Evolutionary conservation across 306 rosid species (phyloP), one percentile per base, ranked within the genome.

Genomic region (Acmispon strigosus): DNA sequence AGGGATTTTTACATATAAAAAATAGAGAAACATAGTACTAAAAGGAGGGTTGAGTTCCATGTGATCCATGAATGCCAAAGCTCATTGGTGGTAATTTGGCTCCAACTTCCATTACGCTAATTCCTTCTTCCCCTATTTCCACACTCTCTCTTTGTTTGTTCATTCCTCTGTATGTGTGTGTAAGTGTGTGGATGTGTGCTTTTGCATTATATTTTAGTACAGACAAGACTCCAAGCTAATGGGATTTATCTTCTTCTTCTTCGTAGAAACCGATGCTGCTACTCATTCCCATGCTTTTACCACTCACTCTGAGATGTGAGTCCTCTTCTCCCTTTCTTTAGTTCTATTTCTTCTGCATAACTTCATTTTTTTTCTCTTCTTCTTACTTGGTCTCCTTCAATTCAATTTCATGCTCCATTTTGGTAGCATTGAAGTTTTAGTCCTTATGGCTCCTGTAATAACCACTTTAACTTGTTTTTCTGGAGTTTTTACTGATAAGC

Each of bases 201-300:
- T 27, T 27, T 27, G 4, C 82, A 71, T 77, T 79, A 78, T 63
- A 55, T 68, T 79, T 32, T 32, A 32, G 24, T 54, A 45, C 86
- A 81, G 78, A 83, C 92, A 86, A 76, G 73, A 34, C 53, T 88
- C 90, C 87, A 82, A 84, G 22, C 84, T 60, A 65, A 83, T 83
- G 92, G 96, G 92, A 77, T 78, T 82, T 66, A 76, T 22, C 60
- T 76, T 48, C 82, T 70, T 51, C 71, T 70, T 34, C 66, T 66
- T 16, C 53, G 34, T 32, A 32, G 37, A 32, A 32, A 32, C 37
- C 37, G 37, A 5, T 32, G 37, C 37, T 32, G 7, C 37, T 32
- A 32, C 8, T 32, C 37, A 32, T 32, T 32, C 37, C 8, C 37
- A 6, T 66, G 8, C 59, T 67, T 56, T 82, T 56, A 43, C 51